Evolutionary conservation across 2,329 filamentous ascomycete genomes (phyloP), one percentile per base, ranked within the genome.

Genomic region (Penicillium sp.): DNA sequence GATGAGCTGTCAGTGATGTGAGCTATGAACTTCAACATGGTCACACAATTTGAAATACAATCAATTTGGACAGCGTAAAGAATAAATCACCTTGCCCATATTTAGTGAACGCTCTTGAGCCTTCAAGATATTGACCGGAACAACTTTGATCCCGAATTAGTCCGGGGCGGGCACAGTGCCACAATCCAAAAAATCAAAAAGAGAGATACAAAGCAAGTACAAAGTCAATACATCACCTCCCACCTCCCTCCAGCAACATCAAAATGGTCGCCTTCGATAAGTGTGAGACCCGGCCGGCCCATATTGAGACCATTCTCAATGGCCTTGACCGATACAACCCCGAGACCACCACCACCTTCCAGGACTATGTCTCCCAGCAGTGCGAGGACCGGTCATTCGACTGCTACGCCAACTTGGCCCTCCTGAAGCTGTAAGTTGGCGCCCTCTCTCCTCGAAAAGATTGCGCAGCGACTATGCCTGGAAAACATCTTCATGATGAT

Each of bases 261-360:
- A 65, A 64, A 58, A 64, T 64, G 61, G 66, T 70, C 62, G 77
- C 85, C 56, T 89, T 88, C 80, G 93, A 97, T 83, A 90, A 92
- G 78, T 89, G 90, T 81, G 87, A 90, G 68, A 90, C 96, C 77
- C 84, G 94, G 75, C 93, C 94, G 67, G 90, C 94, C 65, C 87
- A 94, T 75, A 95, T 99, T 77, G 88, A 91, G 73, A 83, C 80
- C 76, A 97, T 99, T 72, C 91, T 99, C 72, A 96, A 93, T 79
- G 93, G 94, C 67, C 90, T 99, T 61, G 94, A 99, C 78, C 86
- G 94, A 71, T 99, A 99, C 82, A 99, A 99, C 78, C 94, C 94
- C 40, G 94, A 99, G 81, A 96, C 94, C 48, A 96, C 95, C 46
- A 85, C 85, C 59, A 83, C 90, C 63, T 94, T 99, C 76, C 93